phyloP scores from a whole-genome alignment of 2,329 filamentous ascomycete genomes.

The Cryphonectria carpinicola region DNA sequence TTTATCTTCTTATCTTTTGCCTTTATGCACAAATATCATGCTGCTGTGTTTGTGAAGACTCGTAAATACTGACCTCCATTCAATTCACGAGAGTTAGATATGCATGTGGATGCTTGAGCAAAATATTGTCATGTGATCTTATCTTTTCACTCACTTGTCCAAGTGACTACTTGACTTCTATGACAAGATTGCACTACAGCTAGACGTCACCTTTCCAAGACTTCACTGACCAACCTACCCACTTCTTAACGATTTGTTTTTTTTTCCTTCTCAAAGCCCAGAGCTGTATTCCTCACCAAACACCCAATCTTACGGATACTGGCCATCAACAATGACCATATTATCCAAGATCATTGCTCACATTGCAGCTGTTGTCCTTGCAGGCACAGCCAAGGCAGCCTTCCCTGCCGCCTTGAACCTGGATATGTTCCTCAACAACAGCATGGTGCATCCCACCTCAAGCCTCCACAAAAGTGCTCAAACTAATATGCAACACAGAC shows the following conservation, averaged over 20 bases:
- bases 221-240: neutral
- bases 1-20: too few species aligned
- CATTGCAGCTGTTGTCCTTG: neutral
- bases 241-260: too few species aligned
- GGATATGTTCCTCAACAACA: neutral
- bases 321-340: neutral
- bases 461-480: neutral
- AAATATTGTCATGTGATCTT: neutral
- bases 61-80: neutral
- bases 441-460: neutral
- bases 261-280: neutral
- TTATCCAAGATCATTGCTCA: neutral
- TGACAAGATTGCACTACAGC: neutral
- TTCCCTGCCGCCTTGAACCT: neutral
- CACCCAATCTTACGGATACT: neutral
- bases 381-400: neutral
- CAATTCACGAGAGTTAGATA: too few species aligned
- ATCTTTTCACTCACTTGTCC: neutral
- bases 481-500: neutral
- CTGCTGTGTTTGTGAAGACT: neutral
- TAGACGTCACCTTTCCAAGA: neutral
- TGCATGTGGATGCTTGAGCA: neutral
- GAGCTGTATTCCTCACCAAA: neutral
- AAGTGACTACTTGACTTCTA: neutral
- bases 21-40: neutral